Conservation (phyloP, 2,329 filamentous ascomycete genomes). For the Sclerotinia subarctica region DNA sequence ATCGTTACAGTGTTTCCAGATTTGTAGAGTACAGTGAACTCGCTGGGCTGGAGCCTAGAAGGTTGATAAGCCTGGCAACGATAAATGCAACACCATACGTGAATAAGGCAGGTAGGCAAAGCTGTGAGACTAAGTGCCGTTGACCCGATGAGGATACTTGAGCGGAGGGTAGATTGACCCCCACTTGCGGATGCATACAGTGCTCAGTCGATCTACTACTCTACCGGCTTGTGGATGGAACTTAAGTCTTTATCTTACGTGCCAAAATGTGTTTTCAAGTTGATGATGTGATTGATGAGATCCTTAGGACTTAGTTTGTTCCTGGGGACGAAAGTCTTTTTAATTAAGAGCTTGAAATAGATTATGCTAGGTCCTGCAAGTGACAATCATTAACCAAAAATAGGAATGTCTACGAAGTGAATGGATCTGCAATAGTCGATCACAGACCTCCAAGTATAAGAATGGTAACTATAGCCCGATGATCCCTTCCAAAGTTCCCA, state of each 20-base stretch:
- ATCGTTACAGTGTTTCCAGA: background rate
- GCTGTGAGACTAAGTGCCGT: constrained; percentile 7
- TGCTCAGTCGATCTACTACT: constrained; percentile 13
- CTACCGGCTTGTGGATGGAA: constrained; percentile 17
- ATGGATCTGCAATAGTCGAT: background rate
- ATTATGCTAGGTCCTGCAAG: constrained; percentile 3
- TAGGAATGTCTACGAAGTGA: background rate
- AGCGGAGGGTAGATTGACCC: background rate
- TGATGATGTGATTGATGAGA: background rate
- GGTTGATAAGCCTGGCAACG: background rate
- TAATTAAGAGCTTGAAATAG: constrained; percentile 12
- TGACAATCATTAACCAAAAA: constrained; percentile 5
- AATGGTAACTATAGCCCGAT: constrained; percentile 17
- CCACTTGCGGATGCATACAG: constrained; percentile 13
- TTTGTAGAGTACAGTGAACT: background rate
- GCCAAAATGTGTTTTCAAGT: constrained; percentile 6
- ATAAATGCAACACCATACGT: background rate
- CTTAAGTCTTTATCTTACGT: constrained; percentile 1
- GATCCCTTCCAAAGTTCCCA: constrained; percentile 8
- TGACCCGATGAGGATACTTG: constrained; percentile 13
- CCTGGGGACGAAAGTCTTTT: background rate
- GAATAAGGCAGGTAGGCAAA: background rate
- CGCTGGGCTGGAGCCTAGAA: background rate
- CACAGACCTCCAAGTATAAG: background rate
- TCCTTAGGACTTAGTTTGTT: background rate